A percentile compares a stretch with the other conserved stretches of the same genome.
phyloP scores from a whole-genome alignment of 2,329 filamentous ascomycete genomes.

The Stachybotrys chartarum region DNA sequence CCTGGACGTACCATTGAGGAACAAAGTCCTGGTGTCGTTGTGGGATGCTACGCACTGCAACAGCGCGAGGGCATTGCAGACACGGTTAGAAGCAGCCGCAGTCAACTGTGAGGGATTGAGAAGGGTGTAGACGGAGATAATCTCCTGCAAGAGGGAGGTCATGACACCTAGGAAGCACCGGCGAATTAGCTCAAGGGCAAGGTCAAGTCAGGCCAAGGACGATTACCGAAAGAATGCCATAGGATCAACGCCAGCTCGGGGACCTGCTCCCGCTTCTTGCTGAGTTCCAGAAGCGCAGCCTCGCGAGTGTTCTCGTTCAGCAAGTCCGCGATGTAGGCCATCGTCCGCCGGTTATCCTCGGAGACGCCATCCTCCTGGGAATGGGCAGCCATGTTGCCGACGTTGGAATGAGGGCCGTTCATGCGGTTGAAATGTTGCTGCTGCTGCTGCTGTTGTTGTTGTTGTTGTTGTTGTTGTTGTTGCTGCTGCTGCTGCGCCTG shows the following conservation, averaged over 20 bases:
- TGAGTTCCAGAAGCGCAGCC: slow-evolving; percentile 86
- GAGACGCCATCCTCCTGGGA: slow-evolving; percentile 54
- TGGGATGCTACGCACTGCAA: slow-evolving; percentile 96
- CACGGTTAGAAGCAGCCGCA: slow-evolving; percentile 91
- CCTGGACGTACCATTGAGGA: slow-evolving; percentile 69
- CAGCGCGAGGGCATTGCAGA: slow-evolving; percentile 93
- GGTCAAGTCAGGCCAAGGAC: slow-evolving; percentile 2
- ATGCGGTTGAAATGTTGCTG: slow-evolving; percentile 68
- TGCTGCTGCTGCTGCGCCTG: slow-evolving; percentile 6
- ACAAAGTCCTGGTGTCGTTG: slow-evolving; percentile 89
- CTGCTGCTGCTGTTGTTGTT: slow-evolving; percentile 41
- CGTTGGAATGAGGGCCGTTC: slow-evolving; percentile 54
- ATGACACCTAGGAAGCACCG: slow-evolving; percentile 69
- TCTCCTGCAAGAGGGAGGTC: slow-evolving; percentile 95
- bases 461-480: slow-evolving; percentile 32
- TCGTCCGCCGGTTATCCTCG: slow-evolving; percentile 88
- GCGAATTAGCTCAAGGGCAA: not conserved
- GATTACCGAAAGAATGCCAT: slow-evolving; percentile 94
- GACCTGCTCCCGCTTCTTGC: slow-evolving; percentile 97
- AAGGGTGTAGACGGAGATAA: slow-evolving; percentile 96
- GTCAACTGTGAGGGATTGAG: slow-evolving; percentile 96
- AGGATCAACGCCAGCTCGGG: slow-evolving; percentile 92
- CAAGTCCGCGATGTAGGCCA: slow-evolving; percentile 86
- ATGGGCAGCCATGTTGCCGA: slow-evolving; percentile 35
- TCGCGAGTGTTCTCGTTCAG: slow-evolving; percentile 83